These are phyloP conservation scores for Rhizoctonia solani DNA, from an alignment of 1,284 basidiomycete species.

Conservation along the genomic window DNA sequence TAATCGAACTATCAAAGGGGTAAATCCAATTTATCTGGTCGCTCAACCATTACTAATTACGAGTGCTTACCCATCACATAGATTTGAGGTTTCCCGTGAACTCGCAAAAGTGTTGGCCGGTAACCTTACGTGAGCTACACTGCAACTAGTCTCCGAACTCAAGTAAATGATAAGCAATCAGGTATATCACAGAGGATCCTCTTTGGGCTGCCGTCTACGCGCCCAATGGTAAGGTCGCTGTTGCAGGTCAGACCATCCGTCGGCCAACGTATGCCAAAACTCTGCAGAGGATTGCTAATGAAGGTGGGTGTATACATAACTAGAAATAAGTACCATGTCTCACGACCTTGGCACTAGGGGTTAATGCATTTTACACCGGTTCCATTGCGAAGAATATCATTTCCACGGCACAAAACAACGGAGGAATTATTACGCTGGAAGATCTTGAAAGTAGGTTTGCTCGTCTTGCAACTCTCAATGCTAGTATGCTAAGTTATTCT, in stretches of 20 bases:
- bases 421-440: slow-evolving; percentile 28
- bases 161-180: no score
- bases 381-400: slow-evolving; percentile 24
- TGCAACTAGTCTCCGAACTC: no score
- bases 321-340: no score
- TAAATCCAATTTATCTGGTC: neutral
- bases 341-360: no score
- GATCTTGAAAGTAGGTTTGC: slow-evolving; percentile 18
- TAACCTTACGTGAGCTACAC: slow-evolving; percentile 8
- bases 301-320: neutral
- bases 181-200: slow-evolving; percentile 28
- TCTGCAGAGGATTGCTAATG: slow-evolving; percentile 27
- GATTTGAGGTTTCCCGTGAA: slow-evolving; percentile 19
- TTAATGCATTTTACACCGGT: slow-evolving; percentile 27
- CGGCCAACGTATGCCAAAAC: slow-evolving; percentile 33
- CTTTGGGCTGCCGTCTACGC: slow-evolving; percentile 27
- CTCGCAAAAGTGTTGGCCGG: slow-evolving; percentile 23
- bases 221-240: slow-evolving; percentile 27
- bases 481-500: neutral
- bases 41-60: neutral
- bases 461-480: neutral
- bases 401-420: slow-evolving; percentile 19
- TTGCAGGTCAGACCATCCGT: slow-evolving; percentile 15
- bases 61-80: neutral
- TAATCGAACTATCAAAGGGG: slow-evolving; percentile 18